phyloP scores from a whole-genome alignment of 2,329 filamentous ascomycete genomes.

The Arthrobotrys sinensis region DNA sequence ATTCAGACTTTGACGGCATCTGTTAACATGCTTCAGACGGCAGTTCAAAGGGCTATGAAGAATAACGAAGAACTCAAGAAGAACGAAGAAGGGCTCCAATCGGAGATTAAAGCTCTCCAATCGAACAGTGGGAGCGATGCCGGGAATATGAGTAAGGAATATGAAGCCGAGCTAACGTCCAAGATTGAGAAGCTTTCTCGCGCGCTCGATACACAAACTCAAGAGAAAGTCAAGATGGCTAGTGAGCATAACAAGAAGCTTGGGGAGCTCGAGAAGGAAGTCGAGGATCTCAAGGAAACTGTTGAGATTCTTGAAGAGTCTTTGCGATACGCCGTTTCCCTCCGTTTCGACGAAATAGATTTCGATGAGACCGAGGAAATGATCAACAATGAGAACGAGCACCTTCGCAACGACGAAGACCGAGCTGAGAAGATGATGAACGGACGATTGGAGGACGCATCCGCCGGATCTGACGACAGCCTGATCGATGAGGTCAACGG shows the following conservation, averaged over 20 bases:
- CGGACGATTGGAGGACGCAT: constrained; percentile 55
- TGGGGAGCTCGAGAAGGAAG: constrained; percentile 46
- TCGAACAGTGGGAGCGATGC: constrained; percentile 27
- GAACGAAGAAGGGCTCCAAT: constrained; percentile 49
- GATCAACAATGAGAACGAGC: constrained; percentile 23
- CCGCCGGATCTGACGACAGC: constrained; percentile 48
- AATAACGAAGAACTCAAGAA: constrained; percentile 60
- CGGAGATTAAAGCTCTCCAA: constrained; percentile 50
- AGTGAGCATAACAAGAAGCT: constrained; percentile 46
- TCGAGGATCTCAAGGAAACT: constrained; percentile 50
- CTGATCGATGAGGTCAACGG: constrained; percentile 58
- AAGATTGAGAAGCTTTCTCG: constrained; percentile 39
- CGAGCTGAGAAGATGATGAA: constrained; percentile 59
- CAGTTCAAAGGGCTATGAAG: constrained; percentile 58
- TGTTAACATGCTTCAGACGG: constrained; percentile 59
- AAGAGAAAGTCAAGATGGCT: constrained; percentile 40
- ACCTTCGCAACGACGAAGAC: constrained; percentile 42
- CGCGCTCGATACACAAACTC: constrained; percentile 33
- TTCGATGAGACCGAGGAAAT: constrained; percentile 28
- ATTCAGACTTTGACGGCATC: constrained; percentile 59
- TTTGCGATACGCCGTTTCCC: constrained; percentile 45
- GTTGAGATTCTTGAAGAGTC: constrained; percentile 59
- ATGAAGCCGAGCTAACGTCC: constrained; percentile 26
- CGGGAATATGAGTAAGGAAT: constrained; percentile 25
- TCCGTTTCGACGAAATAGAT: constrained; percentile 35